Conservation (phyloP, 2,329 filamentous ascomycete species). For the Pseudohalonectria lignicola region DNA sequence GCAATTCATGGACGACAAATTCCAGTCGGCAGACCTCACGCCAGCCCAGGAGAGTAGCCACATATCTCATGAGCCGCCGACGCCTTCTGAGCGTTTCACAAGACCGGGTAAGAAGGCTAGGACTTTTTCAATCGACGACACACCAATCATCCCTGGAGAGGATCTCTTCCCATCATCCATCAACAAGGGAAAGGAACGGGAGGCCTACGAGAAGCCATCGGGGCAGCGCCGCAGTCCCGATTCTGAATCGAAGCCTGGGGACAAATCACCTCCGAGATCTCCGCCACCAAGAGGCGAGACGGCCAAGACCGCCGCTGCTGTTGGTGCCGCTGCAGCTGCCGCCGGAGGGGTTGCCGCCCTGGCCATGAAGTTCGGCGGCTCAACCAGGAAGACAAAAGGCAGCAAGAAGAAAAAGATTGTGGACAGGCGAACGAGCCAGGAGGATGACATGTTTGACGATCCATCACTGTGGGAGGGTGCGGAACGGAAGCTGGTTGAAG, state of each 20-base stretch:
- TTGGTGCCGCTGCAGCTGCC: slow-evolving; percentile 15
- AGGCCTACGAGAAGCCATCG: no score
- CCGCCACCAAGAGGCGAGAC: neutral
- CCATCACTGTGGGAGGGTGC: slow-evolving; percentile 30
- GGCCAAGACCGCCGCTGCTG: no score
- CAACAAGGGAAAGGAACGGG: no score
- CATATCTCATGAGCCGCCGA: slow-evolving; percentile 23
- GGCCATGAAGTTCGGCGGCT: slow-evolving; percentile 21
- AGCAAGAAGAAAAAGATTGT: slow-evolving; percentile 25
- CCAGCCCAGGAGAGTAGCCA: slow-evolving; percentile 21
- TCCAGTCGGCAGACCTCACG: slow-evolving; percentile 18
- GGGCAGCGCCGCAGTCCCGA: no score
- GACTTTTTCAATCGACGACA: no score
- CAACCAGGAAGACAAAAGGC: slow-evolving; percentile 21
- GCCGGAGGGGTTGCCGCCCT: slow-evolving; percentile 21
- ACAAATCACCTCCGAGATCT: no score
- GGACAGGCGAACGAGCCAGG: slow-evolving; percentile 24
- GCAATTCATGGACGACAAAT: no score
- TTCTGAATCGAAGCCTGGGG: no score
- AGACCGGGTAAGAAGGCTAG: no score
- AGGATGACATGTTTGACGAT: slow-evolving; percentile 34
- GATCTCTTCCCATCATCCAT: no score
- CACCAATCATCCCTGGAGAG: no score
- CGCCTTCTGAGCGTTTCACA: no score
- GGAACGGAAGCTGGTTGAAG: slow-evolving; percentile 22